These are phyloP conservation scores for Kernera saxatilis DNA, from an alignment of 345 rosid species.

Conservation along the genomic window DNA sequence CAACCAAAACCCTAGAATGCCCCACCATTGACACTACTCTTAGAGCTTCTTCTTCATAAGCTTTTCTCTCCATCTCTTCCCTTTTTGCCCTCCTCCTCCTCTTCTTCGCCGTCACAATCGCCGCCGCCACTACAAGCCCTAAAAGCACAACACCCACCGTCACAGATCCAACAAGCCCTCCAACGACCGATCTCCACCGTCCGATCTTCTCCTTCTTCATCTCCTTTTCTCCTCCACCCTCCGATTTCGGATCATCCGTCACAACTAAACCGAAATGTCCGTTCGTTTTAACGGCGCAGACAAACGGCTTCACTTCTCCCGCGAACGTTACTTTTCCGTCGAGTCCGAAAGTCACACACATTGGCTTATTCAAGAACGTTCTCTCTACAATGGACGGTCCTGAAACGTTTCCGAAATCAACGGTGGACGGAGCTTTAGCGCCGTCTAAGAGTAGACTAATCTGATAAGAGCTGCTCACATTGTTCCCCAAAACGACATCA, in stretches of 20 bases:
- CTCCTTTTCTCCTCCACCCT: conserved; percentile 40
- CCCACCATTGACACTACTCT: conserved; percentile 92
- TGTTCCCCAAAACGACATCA: conserved; percentile 24
- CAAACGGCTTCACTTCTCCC: conserved; percentile 40
- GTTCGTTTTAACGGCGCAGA: conserved; percentile 53
- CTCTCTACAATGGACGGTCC: not conserved
- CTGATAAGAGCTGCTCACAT: conserved; percentile 44
- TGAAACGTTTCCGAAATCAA: conserved; percentile 46
- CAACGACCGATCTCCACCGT: conserved; percentile 73
- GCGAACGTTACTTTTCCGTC: conserved; percentile 55
- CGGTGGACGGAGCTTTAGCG: conserved; percentile 46
- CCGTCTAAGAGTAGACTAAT: conserved; percentile 42
- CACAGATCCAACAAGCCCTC: conserved; percentile 67
- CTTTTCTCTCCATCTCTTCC: conserved; percentile 83
- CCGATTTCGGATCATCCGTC: conserved; percentile 36
- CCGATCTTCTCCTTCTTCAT: conserved; percentile 39
- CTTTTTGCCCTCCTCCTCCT: conserved; percentile 70
- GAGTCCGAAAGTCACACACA: conserved; percentile 66
- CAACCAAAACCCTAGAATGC: conserved; percentile 67
- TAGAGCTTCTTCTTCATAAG: conserved; percentile 89
- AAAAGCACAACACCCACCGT: conserved; percentile 56
- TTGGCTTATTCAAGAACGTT: conserved; percentile 37
- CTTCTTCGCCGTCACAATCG: conserved; percentile 68
- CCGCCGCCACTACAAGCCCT: conserved; percentile 62
- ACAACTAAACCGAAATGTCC: conserved; percentile 85